Percentiles rank a stretch among this genome's conserved stretches.
These are phyloP conservation scores for Ambrosia artemisiifolia DNA, from an alignment of 129 eudicot species.

Conservation along the genomic window DNA sequence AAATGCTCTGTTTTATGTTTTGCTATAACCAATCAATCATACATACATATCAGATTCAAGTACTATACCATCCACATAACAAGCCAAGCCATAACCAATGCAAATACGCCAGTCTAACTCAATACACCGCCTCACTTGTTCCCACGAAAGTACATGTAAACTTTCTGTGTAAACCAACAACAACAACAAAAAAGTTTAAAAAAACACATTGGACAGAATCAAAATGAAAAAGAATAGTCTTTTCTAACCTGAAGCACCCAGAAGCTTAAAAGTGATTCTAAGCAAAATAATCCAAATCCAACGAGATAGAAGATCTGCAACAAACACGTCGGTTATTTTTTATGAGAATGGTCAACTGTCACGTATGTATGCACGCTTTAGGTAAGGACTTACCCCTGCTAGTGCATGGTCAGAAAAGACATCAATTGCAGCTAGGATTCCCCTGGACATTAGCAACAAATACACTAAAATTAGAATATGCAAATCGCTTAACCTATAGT, in stretches of 20 bases:
- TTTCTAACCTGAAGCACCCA: slow-evolving; percentile 96
- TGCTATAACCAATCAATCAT: slow-evolving; percentile 27
- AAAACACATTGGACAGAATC: slow-evolving; percentile 8
- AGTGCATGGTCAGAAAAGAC: slow-evolving; percentile 81
- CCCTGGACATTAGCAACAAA: slow-evolving; percentile 47
- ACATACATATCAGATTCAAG: slow-evolving; percentile 28
- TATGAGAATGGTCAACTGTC: slow-evolving; percentile 4
- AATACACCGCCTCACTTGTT: slow-evolving; percentile 49
- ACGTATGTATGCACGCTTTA: neutral
- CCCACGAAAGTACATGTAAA: slow-evolving; percentile 83
- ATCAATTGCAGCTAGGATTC: slow-evolving; percentile 92
- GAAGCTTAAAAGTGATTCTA: slow-evolving; percentile 84
- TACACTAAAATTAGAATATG: slow-evolving; percentile 4
- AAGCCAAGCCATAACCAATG: slow-evolving; percentile 15
- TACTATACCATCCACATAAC: slow-evolving; percentile 5
- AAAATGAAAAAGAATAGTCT: neutral
- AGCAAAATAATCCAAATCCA: slow-evolving; percentile 85
- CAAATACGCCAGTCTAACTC: neutral
- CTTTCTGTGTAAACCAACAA: slow-evolving; percentile 59
- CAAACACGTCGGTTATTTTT: neutral
- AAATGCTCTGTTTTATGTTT: slow-evolving; percentile 17
- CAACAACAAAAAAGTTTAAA: neutral
- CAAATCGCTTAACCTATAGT: neutral
- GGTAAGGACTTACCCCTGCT: slow-evolving; percentile 73
- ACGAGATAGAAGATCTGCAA: slow-evolving; percentile 72